Base-by-base conservation (phyloP, 257 asterid species). In the Solanum pimpinellifolium region DNA sequence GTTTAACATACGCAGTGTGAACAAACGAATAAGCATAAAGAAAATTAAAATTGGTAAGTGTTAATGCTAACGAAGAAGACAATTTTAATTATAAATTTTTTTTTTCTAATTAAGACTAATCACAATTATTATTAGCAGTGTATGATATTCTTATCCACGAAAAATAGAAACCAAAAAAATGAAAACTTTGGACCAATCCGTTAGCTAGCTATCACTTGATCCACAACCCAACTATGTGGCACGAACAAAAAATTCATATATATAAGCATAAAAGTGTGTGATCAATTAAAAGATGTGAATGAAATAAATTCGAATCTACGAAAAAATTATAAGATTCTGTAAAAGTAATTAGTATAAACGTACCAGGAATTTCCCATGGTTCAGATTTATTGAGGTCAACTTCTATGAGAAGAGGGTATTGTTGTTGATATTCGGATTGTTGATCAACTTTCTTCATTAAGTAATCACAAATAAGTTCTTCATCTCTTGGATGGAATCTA, bases 291-390 rank as follows among this genome's bases (percentile, higher is more conserved):
- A 41, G 83, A 76, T 44, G 5, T 44, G 62, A 77, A 77, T 77
- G 33, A 80, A 27, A 75, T 9, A 77, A 27, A 86, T 2, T 0
- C 1, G 46, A 44, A 13, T 5, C 35, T 11, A 1, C 10, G 14
- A 11, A 27, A 20, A 1, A 21, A 65, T 44, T n/a, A 42, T 78
- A 25, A 62, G 42, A 44, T 77, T 77, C 2, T 13, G 7, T 44
- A 60, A 11, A 23, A 46, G 31, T 59, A 35, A 78, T 33, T 33
- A 33, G 35, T 39, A 44, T 7, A 41, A 4, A 75, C 6, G n/a
- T 66, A 96, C 99, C 93, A 41, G 99, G 99, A 92, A 96, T 90
- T 86, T 96, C 99, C 99, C 99, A 96, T 33, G 99, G 98, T 83
- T 96, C 99, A 85, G 94, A 93, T 90, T 91, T 95, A 86, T 96